These are phyloP conservation scores for Boletus sp. DNA, from an alignment of 768 basidiomycete species.

Conservation along the genomic window DNA sequence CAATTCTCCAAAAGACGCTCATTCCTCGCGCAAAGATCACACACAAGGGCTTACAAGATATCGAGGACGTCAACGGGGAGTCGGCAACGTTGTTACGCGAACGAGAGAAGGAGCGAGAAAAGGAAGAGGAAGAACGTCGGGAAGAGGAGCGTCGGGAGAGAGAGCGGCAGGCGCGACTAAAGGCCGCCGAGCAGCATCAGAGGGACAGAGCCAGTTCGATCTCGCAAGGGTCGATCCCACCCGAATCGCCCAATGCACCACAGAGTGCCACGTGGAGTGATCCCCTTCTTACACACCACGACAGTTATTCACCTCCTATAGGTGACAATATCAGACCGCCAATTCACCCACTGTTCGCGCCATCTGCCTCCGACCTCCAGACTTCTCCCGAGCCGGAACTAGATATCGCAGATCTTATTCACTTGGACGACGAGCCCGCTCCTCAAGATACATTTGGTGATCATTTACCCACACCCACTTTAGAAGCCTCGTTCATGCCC, in stretches of 20 bases:
- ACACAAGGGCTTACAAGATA: conserved; percentile 89
- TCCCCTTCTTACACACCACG: conserved; percentile 45
- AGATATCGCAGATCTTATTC: conserved; percentile 72
- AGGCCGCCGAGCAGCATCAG: conserved; percentile 41
- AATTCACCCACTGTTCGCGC: conserved; percentile 34
- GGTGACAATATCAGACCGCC: conserved; percentile 26
- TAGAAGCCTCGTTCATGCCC: conserved; percentile 12
- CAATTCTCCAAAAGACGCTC: conserved; percentile 70
- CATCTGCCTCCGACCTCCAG: conserved; percentile 40
- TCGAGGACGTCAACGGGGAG: conserved; percentile 73
- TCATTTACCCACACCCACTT: conserved; percentile 14
- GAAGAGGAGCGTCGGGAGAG: conserved; percentile 57
- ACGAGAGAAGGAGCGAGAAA: conserved; percentile 56
- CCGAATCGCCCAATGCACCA: conserved; percentile 62
- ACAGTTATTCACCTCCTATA: conserved; percentile 25
- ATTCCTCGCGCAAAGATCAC: conserved; percentile 79
- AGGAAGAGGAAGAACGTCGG: conserved; percentile 64
- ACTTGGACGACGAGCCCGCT: conserved; percentile 62
- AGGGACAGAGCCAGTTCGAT: conserved; percentile 50
- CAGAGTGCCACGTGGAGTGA: conserved; percentile 57
- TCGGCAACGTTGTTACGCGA: conserved; percentile 33
- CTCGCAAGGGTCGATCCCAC: conserved; percentile 55
- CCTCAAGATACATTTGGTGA: conserved; percentile 33
- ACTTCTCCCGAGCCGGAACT: conserved; percentile 54
- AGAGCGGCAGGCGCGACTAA: conserved; percentile 63